phyloP scores from a whole-genome alignment of 495 filamentous ascomycete genomes.

The Paragyromitra xinjiangensis region DNA sequence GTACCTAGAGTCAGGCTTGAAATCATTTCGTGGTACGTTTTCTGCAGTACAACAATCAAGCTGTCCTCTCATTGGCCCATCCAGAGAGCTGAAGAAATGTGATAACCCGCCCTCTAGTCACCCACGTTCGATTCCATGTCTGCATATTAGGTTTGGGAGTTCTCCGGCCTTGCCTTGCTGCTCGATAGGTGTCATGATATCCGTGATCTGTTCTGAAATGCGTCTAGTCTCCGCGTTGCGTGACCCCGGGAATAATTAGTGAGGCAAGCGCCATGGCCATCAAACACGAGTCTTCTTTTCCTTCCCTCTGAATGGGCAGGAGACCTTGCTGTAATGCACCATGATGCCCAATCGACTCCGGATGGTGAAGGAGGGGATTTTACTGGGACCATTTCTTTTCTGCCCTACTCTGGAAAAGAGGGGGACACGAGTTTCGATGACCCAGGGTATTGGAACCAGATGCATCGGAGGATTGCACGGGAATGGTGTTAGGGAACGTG shows the following conservation, averaged over 20 bases:
- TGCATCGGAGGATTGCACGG: constrained; percentile 48
- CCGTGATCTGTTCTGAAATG: background rate
- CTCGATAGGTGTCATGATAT: constrained; percentile 13
- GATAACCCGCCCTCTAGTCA: constrained; percentile 25
- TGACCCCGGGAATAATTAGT: constrained; percentile 31
- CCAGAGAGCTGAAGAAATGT: constrained; percentile 25
- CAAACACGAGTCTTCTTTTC: constrained; percentile 7
- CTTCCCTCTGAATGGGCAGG: constrained; percentile 16
- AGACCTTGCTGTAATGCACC: constrained; percentile 26
- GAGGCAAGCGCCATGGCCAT: constrained; percentile 15
- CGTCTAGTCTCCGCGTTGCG: background rate
- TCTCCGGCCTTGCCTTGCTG: background rate
- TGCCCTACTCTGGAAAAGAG: constrained; percentile 27
- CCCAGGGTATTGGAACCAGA: constrained; percentile 53
- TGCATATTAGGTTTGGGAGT: constrained; percentile 24
- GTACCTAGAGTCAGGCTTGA: constrained; percentile 38
- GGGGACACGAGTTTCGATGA: constrained; percentile 43
- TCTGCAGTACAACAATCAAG: constrained; percentile 25
- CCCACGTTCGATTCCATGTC: constrained; percentile 26
- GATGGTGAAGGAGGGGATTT: constrained; percentile 23
- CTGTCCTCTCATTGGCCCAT: constrained; percentile 12
- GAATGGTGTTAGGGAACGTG: constrained; percentile 26
- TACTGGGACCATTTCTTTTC: constrained; percentile 39
- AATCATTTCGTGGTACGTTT: constrained; percentile 40
- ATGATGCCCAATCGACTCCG: constrained; percentile 6